A percentile compares a stretch with the other conserved stretches of the same genome.
These are phyloP conservation scores for Grammothele lineata DNA, from an alignment of 768 basidiomycete genomes.

Conservation along the genomic window DNA sequence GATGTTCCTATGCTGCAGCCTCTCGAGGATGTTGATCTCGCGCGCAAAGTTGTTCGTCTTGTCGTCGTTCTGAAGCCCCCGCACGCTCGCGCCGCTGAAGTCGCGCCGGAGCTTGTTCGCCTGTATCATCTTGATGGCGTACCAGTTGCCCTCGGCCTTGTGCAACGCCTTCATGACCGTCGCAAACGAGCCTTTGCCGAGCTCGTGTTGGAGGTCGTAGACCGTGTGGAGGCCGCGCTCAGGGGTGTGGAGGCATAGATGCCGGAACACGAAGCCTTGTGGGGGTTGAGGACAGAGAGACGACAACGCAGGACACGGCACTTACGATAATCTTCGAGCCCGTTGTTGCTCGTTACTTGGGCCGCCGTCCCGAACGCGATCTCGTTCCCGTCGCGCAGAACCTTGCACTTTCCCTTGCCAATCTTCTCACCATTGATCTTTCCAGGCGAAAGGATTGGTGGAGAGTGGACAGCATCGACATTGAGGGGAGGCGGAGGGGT, in stretches of 20 bases:
- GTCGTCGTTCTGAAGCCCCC: slow-evolving; percentile 5
- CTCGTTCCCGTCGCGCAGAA: slow-evolving; percentile 79
- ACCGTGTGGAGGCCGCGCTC: slow-evolving; percentile 53
- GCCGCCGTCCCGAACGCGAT: slow-evolving; percentile 72
- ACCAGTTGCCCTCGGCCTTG: slow-evolving; percentile 64
- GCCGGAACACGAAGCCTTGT: slow-evolving; percentile 69
- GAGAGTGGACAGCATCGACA: not conserved
- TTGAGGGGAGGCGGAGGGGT: too few species aligned
- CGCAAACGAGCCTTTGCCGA: slow-evolving; percentile 91
- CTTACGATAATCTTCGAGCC: slow-evolving; percentile 73
- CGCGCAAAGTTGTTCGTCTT: slow-evolving; percentile 44
- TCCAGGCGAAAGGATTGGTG: not conserved
- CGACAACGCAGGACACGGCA: slow-evolving; percentile 12
- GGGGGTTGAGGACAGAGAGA: not conserved
- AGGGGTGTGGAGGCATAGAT: slow-evolving; percentile 47
- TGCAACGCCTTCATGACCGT: slow-evolving; percentile 82
- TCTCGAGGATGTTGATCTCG: slow-evolving; percentile 77
- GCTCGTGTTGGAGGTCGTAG: slow-evolving; percentile 65
- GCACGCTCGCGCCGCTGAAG: slow-evolving; percentile 7
- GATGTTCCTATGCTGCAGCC: slow-evolving; percentile 76
- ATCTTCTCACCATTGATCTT: slow-evolving; percentile 71
- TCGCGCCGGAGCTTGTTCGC: slow-evolving; percentile 38
- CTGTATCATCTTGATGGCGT: slow-evolving; percentile 87
- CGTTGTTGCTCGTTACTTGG: slow-evolving; percentile 38
- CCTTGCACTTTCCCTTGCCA: slow-evolving; percentile 46